Conservation (phyloP, 2,329 filamentous ascomycete genomes). For the Didymella exigua region DNA sequence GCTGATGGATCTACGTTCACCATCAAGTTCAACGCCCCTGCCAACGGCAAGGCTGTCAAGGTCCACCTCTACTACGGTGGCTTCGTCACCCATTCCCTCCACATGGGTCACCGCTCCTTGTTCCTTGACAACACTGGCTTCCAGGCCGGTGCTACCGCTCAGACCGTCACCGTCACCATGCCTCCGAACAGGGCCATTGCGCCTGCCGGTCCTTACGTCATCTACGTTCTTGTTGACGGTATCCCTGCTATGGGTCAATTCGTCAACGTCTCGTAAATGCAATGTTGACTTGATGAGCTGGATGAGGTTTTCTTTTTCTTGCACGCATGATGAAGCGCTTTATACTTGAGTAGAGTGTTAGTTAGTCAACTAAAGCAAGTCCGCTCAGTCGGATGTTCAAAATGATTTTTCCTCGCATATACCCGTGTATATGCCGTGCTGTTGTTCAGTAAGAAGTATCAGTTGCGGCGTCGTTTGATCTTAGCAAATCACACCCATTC, state of each 20-base stretch:
- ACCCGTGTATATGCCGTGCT: neutral
- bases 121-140: constrained; percentile 59
- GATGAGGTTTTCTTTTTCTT: constrained; percentile 12
- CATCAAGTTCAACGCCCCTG: constrained; percentile 55
- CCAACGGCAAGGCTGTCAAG: constrained; percentile 53
- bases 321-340: neutral
- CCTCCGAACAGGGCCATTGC: constrained; percentile 62
- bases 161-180: constrained; percentile 59
- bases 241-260: constrained; percentile 60
- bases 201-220: constrained; percentile 65
- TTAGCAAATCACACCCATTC: neutral
- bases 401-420: neutral
- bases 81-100: constrained; percentile 65
- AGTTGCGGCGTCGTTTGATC: neutral
- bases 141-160: constrained; percentile 46
- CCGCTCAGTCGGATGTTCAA: constrained; percentile 7
- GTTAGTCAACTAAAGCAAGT: constrained; percentile 3
- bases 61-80: constrained; percentile 64
- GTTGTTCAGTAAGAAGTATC: neutral
- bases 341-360: constrained; percentile 9
- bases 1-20: constrained; percentile 54
- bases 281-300: neutral
- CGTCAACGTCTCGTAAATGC: constrained; percentile 50
- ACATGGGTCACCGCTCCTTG: constrained; percentile 66
- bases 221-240: constrained; percentile 64